Base-by-base conservation (phyloP, 352 stramenopile genomes). In the Phytopythium helicoides region DNA sequence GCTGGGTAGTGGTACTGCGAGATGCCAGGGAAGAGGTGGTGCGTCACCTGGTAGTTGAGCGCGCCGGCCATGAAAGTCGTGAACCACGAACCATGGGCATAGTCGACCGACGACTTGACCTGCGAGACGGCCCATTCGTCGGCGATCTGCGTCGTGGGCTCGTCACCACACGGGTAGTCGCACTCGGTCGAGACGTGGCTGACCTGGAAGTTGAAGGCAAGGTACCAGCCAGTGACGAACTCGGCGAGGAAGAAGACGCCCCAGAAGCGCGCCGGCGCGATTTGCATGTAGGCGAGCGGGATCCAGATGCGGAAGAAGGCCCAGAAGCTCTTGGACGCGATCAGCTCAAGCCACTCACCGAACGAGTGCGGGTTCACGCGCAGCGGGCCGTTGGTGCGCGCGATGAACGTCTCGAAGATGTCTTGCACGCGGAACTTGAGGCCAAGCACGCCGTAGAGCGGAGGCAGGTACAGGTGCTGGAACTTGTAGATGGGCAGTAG, bases 41-140 rank as follows among this genome's bases (percentile, higher is more conserved):
- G 84, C 56, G 97, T 96, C 60, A 98, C 92, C 68, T 99, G 96
- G 68, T 99, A 98, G 76, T 99, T 99, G 16, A 99, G 78, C 55
- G 87, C 97, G 54, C 94, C 96, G 33, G 93, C 82, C n/a, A 97
- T 67, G 73, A 98, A 98, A 41, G 97, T 87, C 49, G 87, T 89
- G 21, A 97, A 14, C 37, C 64, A 59, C 56, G 76, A 94, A 44
- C 77, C 71, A 56, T 96, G 78, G 40, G 66, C 75, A 73, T 98
- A 98, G 68, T 98, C 96, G 47, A 97, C 94, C 46, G 85, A 94
- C 41, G 94, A 97, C 75, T 97, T 96, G 56, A 98, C 80, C 73
- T 98, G 94, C 51, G 86, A 89, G 42, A 94, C 80, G 33, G 93
- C 94, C 93, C 94, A 98, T 62, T 97, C 90, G 57, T 96, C 88